Percentiles rank a stretch among this genome's conserved stretches.
These are phyloP conservation scores for Hypoxylon sp. DNA, from an alignment of 2,329 filamentous ascomycete genomes.

Conservation along the genomic window DNA sequence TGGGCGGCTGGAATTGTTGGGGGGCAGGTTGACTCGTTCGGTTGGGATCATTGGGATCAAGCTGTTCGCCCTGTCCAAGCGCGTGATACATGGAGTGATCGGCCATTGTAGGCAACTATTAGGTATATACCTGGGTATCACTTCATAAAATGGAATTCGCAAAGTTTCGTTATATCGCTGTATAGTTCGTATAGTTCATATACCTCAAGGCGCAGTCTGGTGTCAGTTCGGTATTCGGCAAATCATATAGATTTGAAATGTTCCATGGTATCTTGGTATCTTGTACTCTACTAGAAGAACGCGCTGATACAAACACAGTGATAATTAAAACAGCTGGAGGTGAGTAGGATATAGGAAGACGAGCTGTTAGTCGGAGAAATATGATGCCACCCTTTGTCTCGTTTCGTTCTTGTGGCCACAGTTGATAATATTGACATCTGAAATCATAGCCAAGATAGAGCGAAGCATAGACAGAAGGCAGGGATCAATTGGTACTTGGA, in stretches of 20 bases:
- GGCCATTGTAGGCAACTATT: conserved; percentile 60
- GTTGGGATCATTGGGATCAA: conserved; percentile 69
- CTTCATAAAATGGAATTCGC: background rate
- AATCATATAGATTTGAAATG: conserved; percentile 35
- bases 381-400: conserved; percentile 13
- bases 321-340: background rate
- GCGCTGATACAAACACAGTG: conserved; percentile 1
- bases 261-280: conserved; percentile 42
- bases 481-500: conserved; percentile 26
- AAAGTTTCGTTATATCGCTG: conserved; percentile 17
- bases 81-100: conserved; percentile 70
- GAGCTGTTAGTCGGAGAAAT: conserved; percentile 5
- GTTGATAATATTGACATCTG: conserved; percentile 36
- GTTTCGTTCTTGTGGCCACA: conserved; percentile 45
- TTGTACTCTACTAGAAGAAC: conserved; percentile 10
- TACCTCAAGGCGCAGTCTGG: conserved; percentile 14
- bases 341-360: conserved; percentile 11
- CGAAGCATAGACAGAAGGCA: conserved; percentile 14
- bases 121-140: conserved; percentile 9
- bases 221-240: conserved; percentile 33
- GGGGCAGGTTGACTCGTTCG: conserved; percentile 65
- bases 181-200: conserved; percentile 22
- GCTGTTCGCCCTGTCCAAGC: conserved; percentile 68
- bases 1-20: conserved; percentile 70
- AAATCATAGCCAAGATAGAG: conserved; percentile 45